Evolutionary conservation across 805 yeast species (phyloP), one percentile per base, ranked within the genome.

Genomic region (Barnettozyma sucrosica): DNA sequence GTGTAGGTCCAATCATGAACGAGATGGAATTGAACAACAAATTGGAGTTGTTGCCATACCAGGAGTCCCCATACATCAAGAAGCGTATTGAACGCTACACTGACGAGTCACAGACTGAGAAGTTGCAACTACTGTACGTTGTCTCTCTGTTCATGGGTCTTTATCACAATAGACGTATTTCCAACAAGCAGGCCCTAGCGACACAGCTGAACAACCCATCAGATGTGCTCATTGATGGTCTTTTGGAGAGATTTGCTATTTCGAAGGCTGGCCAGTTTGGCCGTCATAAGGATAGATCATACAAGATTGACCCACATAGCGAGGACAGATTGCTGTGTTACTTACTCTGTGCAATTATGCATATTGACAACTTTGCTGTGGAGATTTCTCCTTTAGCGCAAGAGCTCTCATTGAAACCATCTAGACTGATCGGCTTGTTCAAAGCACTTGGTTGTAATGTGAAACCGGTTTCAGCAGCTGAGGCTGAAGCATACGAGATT

Each of bases 311-410:
- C 61, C 97, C 98, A 36, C 83, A 79, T 57, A 79, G 80, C 61
- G 96, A 89, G 65, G 96, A 89, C 67, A 89, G 85, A 67, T 71
- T 93, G 43, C 70, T 93, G 55, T 85, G 96, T 66, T 84, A 80
- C 66, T 71, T 89, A 42, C 69, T 93, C 51, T 85, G 84, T 6
- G 67, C 85, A 36, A 73, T 85, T 36, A 69, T 93, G 61, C 92
- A 84, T 64, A 72, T 90, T 47, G 88, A 88, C 63, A 81, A 78
- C 51, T 92, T 80, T 68, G 70, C 76, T 53, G 79, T 88, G 18
- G 93, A 86, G 57, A 67, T 89, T 36, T 75, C 86, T 3, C 95
- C 96, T 19, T 68, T 92, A 54, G 92, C 97, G 2, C 80, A 83
- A 53, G 97, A 90, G 64, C 71, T 93, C 49, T 81, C 88, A 43